A percentile compares a stretch with the other conserved stretches of the same genome.
These are phyloP conservation scores for Selaginella tamariscina DNA, from an alignment of 75 land plant species.

Conservation along the genomic window DNA sequence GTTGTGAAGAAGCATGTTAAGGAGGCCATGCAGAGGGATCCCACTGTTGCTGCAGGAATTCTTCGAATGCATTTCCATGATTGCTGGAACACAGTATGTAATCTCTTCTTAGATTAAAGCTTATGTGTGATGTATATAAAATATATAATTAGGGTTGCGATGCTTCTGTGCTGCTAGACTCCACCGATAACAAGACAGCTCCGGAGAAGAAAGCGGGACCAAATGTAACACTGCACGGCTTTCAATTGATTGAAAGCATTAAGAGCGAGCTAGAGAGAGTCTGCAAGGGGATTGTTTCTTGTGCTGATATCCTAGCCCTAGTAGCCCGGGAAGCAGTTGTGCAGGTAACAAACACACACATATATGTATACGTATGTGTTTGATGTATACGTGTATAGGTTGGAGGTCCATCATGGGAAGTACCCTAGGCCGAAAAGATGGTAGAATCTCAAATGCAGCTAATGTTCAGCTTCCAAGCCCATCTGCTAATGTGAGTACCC, in stretches of 20 bases:
- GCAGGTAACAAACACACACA: background rate
- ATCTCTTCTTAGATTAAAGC: background rate
- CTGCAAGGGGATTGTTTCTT: slow-evolving; percentile 1
- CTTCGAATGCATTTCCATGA: background rate
- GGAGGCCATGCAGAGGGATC: background rate
- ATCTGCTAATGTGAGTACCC: background rate
- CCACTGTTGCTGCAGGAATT: background rate
- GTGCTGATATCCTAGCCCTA: background rate
- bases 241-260: slow-evolving; percentile 3
- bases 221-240: background rate
- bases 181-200: slow-evolving; percentile 20
- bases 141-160: slow-evolving; percentile 1
- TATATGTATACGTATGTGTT: background rate
- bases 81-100: background rate
- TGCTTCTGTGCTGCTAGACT: background rate
- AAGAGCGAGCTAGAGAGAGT: background rate
- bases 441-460: background rate
- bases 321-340: slow-evolving; percentile 6
- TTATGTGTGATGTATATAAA: background rate
- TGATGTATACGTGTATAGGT: background rate
- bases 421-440: slow-evolving; percentile 1
- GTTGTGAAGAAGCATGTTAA: background rate
- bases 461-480: background rate
- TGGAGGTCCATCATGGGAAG: slow-evolving; percentile 9
- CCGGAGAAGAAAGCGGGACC: background rate